Conservation (phyloP, 2,329 filamentous ascomycete species). For the Lachnellula subtilissima region DNA sequence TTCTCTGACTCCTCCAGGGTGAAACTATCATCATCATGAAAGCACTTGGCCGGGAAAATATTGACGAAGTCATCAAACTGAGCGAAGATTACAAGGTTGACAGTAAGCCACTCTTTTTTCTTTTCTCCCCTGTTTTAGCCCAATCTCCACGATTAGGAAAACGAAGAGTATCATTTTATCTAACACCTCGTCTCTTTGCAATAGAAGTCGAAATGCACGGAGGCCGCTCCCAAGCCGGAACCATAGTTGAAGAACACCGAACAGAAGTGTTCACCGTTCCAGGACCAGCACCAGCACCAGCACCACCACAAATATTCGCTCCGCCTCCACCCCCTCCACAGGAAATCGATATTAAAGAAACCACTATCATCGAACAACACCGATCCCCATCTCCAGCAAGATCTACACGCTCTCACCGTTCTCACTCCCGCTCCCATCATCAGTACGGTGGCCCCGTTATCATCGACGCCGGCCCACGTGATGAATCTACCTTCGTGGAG, state of each 20-base stretch:
- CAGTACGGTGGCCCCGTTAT: slow-evolving; percentile 37
- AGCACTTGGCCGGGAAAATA: slow-evolving; percentile 83
- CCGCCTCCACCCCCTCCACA: slow-evolving; percentile 22
- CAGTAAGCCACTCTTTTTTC: slow-evolving; percentile 36
- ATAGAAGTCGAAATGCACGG: slow-evolving; percentile 31
- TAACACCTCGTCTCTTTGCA: slow-evolving; percentile 23
- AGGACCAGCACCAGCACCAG: slow-evolving; percentile 21
- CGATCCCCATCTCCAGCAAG: slow-evolving; percentile 16
- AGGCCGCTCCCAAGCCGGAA: slow-evolving; percentile 43
- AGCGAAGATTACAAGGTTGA: slow-evolving; percentile 69
- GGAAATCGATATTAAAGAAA: slow-evolving; percentile 41
- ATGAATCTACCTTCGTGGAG: slow-evolving; percentile 24
- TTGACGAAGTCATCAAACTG: slow-evolving; percentile 79
- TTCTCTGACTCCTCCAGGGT: slow-evolving; percentile 51
- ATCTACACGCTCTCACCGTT: slow-evolving; percentile 6
- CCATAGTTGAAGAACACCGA: slow-evolving; percentile 45
- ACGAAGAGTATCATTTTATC: slow-evolving; percentile 12
- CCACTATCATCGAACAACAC: slow-evolving; percentile 36
- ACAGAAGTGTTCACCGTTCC: slow-evolving; percentile 38
- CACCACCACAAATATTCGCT: slow-evolving; percentile 12
- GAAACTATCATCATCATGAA: slow-evolving; percentile 76
- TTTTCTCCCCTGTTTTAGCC: slow-evolving; percentile 5
- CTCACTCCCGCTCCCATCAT: slow-evolving; percentile 10
- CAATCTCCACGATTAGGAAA: slow-evolving; percentile 12
- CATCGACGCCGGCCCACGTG: slow-evolving; percentile 34